phyloP scores from a whole-genome alignment of 495 filamentous ascomycete species.

The Lentithecium fluviatile region DNA sequence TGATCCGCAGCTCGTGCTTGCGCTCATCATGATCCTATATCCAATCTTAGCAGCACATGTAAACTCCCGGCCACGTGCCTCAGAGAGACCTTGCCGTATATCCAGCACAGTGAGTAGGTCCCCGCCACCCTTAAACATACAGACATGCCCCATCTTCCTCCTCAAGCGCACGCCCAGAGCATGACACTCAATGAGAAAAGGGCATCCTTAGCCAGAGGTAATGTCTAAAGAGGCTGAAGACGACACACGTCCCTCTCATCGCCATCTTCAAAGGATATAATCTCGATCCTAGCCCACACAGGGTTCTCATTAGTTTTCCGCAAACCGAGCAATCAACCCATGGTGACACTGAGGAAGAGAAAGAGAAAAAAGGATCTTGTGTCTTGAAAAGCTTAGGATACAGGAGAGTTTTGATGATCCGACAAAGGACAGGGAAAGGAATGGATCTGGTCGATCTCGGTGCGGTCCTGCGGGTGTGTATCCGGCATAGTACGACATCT shows the following conservation, averaged over 20 bases:
- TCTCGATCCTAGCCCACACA: constrained; percentile 9
- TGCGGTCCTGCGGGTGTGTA: neutral
- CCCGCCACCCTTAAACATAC: too few relatives aligned
- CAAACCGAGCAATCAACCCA: neutral
- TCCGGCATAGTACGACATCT: neutral
- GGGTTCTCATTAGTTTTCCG: constrained; percentile 5
- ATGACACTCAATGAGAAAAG: constrained; percentile 27
- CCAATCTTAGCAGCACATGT: too few relatives aligned
- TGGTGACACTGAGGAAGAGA: constrained; percentile 1
- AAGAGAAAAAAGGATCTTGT: neutral
- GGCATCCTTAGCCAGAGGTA: neutral
- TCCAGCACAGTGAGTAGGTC: too few relatives aligned
- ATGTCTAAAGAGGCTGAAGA: neutral
- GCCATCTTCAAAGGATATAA: neutral
- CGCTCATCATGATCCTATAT: too few relatives aligned
- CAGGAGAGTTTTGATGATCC: neutral
- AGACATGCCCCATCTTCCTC: constrained; percentile 17
- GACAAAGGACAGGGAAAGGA: too few relatives aligned
- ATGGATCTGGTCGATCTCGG: too few relatives aligned
- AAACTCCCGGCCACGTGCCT: too few relatives aligned
- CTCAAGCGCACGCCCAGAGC: constrained; percentile 26
- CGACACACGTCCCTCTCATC: neutral
- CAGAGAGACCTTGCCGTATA: too few relatives aligned
- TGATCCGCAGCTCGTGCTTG: too few relatives aligned
- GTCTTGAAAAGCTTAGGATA: constrained; percentile 15